Evolutionary conservation across 2,329 filamentous ascomycete genomes (phyloP).

Genomic region (Shiraia sp.): DNA sequence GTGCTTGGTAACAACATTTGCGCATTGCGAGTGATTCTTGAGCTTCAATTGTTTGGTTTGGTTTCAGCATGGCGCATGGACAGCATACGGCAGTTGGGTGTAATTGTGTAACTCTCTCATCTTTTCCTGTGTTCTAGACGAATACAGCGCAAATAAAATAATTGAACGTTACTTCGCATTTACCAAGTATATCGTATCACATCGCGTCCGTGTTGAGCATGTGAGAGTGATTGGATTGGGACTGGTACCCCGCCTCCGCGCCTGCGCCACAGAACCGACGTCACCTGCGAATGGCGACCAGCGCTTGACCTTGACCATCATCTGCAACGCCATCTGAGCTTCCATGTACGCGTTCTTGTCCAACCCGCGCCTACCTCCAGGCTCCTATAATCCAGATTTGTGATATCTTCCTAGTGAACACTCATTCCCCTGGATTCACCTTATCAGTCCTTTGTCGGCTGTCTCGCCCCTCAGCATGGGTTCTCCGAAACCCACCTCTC

Average conservation of each 20-base stretch:
- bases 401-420: background rate
- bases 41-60: too few species aligned
- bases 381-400: background rate
- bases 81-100: too few species aligned
- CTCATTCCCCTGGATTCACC: too few species aligned
- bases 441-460: slow-evolving; percentile 1
- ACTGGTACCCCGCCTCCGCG: slow-evolving; percentile 1
- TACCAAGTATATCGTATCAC: too few species aligned
- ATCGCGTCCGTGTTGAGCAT: background rate
- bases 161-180: too few species aligned
- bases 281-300: slow-evolving; percentile 10
- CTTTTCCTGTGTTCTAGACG: too few species aligned
- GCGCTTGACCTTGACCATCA: slow-evolving; percentile 20
- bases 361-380: background rate
- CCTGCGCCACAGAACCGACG: slow-evolving; percentile 12
- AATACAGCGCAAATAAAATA: too few species aligned
- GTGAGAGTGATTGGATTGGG: background rate
- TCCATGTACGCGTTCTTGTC: slow-evolving; percentile 9
- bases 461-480: slow-evolving; percentile 35
- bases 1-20: slow-evolving; percentile 4
- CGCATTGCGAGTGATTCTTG: too few species aligned
- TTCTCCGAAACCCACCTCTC: slow-evolving; percentile 43
- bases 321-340: slow-evolving; percentile 3
- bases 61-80: too few species aligned
- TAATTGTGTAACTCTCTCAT: too few species aligned